These are phyloP conservation scores for Candida alai DNA, from an alignment of 805 yeast genomes.

Conservation along the genomic window DNA sequence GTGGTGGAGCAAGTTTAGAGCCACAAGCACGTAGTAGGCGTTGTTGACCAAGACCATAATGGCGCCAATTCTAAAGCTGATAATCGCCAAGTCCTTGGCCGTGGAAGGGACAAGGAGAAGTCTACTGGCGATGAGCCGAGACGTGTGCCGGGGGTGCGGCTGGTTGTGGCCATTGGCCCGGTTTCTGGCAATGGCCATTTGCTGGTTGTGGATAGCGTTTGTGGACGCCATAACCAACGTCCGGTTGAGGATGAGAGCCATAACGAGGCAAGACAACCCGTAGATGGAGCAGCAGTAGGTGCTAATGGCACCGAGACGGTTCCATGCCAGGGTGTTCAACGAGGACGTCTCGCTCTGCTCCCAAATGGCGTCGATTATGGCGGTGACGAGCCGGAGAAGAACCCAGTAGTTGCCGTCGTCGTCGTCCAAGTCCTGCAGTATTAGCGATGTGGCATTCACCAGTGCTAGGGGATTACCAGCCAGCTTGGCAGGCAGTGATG, in stretches of 20 bases:
- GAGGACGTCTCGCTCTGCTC: conserved; percentile 12
- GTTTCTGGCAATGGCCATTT: conserved; percentile 14
- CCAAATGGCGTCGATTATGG: conserved; percentile 14
- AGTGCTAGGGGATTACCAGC: too few relatives aligned
- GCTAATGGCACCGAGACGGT: conserved; percentile 13
- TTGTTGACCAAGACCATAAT: conserved; percentile 23
- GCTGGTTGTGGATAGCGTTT: conserved; percentile 22
- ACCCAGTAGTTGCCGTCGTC: conserved; percentile 7
- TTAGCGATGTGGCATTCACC: too few relatives aligned
- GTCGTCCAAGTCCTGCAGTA: too few relatives aligned
- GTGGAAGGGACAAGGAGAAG: too few relatives aligned
- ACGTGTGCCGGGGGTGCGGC: neutral
- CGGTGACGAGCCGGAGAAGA: conserved; percentile 5
- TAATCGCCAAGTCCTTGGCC: conserved; percentile 18
- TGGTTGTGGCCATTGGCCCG: conserved; percentile 9
- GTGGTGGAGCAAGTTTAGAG: conserved; percentile 24
- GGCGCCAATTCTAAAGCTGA: conserved; percentile 26
- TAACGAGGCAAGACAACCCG: conserved; percentile 33
- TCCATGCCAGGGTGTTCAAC: conserved; percentile 7
- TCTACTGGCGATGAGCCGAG: conserved; percentile 12
- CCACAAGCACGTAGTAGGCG: conserved; percentile 25
- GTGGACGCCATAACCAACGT: conserved; percentile 37
- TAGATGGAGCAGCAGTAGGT: conserved; percentile 35
- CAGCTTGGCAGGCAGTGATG: too few relatives aligned
- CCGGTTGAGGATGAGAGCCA: conserved; percentile 37